Base-by-base conservation (phyloP, 2,329 filamentous ascomycete genomes). In the Rhytidhysteron rufulum region DNA sequence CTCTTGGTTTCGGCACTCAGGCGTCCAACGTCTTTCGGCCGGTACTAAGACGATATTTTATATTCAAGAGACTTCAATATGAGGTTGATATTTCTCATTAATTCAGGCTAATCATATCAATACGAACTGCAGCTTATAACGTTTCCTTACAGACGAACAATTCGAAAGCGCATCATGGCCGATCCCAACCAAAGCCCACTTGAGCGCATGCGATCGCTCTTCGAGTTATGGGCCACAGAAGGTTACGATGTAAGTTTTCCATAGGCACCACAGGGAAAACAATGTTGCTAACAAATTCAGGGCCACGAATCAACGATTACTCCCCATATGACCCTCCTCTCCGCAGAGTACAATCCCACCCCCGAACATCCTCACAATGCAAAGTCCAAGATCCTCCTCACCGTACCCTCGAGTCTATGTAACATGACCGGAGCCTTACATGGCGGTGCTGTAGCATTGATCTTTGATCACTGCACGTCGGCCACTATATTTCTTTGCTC, bases 381-480 rank as follows among this genome's bases (percentile, higher is more conserved):
- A 8, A 64, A 60, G 1, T 63, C 61, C 2, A 63, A 66, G 4
- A 76, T 70, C 51, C 65, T 62, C 17, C 65, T 78, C 44, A 58
- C 50, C 3, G 69, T 77, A 13, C 63, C 69, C 8, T 50, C 53
- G 9, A 54, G 58, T 34, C 69, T 77, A 38, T 67, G 68, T 44
- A 79, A 78, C 53, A 52, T 66, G 32, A 62, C 65, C 22, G 66
- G 66, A 2, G 72, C 70, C 22, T 65, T 79, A 46, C 76, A 79
- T 50, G 76, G 76, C 16, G 75, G 75, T 5, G 74, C 73, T 2
- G 73, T 74, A 2, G 70, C 73, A 0, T 60, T 75, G 4, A 73
- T 79, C 31, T 77, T 77, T 43, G 78, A 82, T 50, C 73, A 79
- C 58, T 67, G 70, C 40, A 74, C 72, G 1, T 69, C 64, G 5